Evolutionary conservation across 225 moss, liverwort and hornwort genomes (phyloP).

Genomic region (Neckera pumila): DNA sequence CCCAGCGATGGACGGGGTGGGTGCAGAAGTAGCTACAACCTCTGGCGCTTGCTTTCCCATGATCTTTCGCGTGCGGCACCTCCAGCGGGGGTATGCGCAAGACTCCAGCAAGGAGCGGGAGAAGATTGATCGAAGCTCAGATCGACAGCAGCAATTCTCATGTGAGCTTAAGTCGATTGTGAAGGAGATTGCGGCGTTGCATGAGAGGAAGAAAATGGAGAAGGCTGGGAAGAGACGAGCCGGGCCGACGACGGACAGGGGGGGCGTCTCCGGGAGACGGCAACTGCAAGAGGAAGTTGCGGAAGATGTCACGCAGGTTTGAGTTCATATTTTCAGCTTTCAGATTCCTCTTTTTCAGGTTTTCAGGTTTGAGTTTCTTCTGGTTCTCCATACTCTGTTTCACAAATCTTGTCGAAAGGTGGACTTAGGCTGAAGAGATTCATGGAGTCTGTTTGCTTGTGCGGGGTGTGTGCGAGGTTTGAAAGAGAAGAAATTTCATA

Average conservation of each 20-base stretch:
- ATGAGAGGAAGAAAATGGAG: constrained; percentile 33
- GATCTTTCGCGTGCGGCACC: constrained; percentile 8
- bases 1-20: neutral
- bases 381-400: neutral
- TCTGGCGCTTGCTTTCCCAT: constrained; percentile 25
- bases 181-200: constrained; percentile 35
- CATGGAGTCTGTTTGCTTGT: neutral
- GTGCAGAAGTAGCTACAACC: neutral
- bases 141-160: constrained; percentile 21
- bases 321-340: neutral
- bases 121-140: constrained; percentile 25
- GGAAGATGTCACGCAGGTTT: constrained; percentile 18
- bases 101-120: constrained; percentile 9
- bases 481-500: neutral
- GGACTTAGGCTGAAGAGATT: neutral
- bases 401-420: neutral
- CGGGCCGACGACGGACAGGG: neutral
- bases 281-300: constrained; percentile 5
- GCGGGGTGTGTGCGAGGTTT: neutral
- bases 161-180: constrained; percentile 36
- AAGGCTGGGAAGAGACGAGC: constrained; percentile 1
- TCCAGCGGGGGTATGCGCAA: constrained; percentile 5
- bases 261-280: neutral
- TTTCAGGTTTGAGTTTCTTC: neutral
- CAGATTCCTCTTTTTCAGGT: neutral